Percentiles rank a stretch among this genome's conserved stretches.
These are phyloP conservation scores for Vigna angularis DNA, from an alignment of 306 rosid genomes.

Conservation along the genomic window DNA sequence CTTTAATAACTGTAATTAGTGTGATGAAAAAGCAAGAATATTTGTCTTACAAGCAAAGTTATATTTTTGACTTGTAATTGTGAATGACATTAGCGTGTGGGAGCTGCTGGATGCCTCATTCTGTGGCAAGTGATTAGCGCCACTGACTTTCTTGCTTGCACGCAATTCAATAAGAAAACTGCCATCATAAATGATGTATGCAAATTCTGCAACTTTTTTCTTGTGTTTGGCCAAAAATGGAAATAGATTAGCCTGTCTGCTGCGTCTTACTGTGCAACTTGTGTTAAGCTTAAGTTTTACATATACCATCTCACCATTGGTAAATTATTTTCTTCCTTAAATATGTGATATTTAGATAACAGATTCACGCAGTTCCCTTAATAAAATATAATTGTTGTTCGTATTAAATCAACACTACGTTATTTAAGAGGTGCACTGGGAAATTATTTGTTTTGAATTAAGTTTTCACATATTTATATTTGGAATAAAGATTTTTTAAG, in stretches of 20 bases:
- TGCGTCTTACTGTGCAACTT: neutral
- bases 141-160: slow-evolving; percentile 6
- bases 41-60: slow-evolving; percentile 45
- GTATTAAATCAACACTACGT: no score
- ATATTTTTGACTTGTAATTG: slow-evolving; percentile 28
- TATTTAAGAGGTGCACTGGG: no score
- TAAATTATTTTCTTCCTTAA: no score
- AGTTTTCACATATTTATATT: no score
- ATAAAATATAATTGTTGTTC: no score
- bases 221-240: neutral
- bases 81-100: neutral
- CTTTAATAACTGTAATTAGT: neutral
- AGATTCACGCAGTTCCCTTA: no score
- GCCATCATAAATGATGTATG: neutral
- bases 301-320: no score
- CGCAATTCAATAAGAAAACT: slow-evolving; percentile 16
- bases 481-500: no score
- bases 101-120: neutral
- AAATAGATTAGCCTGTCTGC: neutral
- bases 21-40: slow-evolving; percentile 13
- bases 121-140: neutral
- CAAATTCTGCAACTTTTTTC: neutral
- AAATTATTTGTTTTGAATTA: accelerated
- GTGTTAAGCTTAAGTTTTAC: neutral
- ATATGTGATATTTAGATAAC: no score